Evolutionary conservation across 2,329 filamentous ascomycete genomes (phyloP).

Genomic region (Chaetomiaceae sp.): DNA sequence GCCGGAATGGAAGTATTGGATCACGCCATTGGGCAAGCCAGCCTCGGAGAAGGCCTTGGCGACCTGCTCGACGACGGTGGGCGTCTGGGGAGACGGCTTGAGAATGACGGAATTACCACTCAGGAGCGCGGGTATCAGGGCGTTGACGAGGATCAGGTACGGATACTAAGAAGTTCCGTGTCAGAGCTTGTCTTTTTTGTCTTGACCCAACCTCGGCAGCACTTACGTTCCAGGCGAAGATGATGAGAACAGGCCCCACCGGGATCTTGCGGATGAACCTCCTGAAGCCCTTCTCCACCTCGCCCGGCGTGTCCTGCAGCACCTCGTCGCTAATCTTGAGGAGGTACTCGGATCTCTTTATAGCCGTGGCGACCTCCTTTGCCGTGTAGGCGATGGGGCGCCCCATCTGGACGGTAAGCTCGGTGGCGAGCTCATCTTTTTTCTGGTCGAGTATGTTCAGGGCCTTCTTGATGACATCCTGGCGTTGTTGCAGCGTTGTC

Average conservation of each 20-base stretch:
- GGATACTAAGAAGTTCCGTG: constrained; percentile 61
- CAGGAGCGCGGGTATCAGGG: constrained; percentile 83
- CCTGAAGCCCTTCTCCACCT: constrained; percentile 82
- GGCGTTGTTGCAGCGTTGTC: constrained; percentile 68
- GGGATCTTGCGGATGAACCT: constrained; percentile 85
- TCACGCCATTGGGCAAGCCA: constrained; percentile 74
- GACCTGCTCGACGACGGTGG: constrained; percentile 83
- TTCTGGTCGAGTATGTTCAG: constrained; percentile 64
- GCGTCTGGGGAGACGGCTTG: constrained; percentile 93
- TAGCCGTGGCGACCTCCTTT: constrained; percentile 78
- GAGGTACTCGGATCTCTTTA: constrained; percentile 80
- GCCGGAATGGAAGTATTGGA: constrained; percentile 90
- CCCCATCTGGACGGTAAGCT: constrained; percentile 93
- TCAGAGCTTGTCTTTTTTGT: neutral
- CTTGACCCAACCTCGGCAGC: neutral
- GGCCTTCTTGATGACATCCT: constrained; percentile 76
- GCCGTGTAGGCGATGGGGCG: constrained; percentile 82
- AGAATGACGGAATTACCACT: constrained; percentile 87
- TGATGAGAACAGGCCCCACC: constrained; percentile 78
- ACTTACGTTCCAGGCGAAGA: constrained; percentile 95
- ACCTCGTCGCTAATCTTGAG: constrained; percentile 76
- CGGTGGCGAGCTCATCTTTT: constrained; percentile 74
- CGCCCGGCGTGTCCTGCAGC: constrained; percentile 74
- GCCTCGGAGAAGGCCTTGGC: constrained; percentile 71
- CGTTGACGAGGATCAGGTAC: constrained; percentile 90